Conservation (phyloP, 1,284 basidiomycete species). For the Puccinia coronata region DNA sequence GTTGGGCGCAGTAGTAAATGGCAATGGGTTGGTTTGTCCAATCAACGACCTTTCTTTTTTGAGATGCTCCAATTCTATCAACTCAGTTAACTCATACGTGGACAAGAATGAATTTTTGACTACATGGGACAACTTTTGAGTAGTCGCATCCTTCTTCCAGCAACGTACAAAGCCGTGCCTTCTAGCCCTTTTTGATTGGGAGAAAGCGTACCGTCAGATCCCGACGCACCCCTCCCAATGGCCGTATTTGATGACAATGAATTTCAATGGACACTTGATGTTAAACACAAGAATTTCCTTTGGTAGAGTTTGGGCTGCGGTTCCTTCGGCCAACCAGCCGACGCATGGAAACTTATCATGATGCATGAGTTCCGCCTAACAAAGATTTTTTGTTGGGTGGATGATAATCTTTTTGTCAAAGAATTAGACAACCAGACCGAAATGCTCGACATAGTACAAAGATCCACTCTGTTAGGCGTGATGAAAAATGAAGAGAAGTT, state of each 20-base stretch:
- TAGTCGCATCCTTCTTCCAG: not conserved
- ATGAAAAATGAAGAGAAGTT: not conserved
- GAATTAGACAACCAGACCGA: not conserved
- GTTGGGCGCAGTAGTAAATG: not conserved
- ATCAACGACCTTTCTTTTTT: conserved; percentile 15
- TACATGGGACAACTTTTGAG: not conserved
- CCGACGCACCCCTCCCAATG: not conserved
- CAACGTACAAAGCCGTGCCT: too few relatives aligned
- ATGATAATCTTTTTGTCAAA: conserved; percentile 16
- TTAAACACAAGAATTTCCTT: not conserved
- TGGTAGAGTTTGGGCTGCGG: conserved; percentile 1
- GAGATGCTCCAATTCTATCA: not conserved
- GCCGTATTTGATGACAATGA: not conserved
- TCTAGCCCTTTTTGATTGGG: conserved; percentile 5
- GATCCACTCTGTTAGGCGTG: not conserved
- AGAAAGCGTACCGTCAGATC: not conserved
- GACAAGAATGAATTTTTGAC: not conserved
- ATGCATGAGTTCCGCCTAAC: not conserved
- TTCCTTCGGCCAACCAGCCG: not conserved
- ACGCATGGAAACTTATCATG: conserved; percentile 4
- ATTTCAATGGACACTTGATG: not conserved
- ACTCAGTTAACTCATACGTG: not conserved
- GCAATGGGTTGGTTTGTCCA: not conserved
- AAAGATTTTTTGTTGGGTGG: not conserved
- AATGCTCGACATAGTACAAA: not conserved